Percentiles rank a stretch among this genome's conserved stretches.
Evolutionary conservation across 2,329 filamentous ascomycete species (phyloP).

Genomic region (Knufia petricola): DNA sequence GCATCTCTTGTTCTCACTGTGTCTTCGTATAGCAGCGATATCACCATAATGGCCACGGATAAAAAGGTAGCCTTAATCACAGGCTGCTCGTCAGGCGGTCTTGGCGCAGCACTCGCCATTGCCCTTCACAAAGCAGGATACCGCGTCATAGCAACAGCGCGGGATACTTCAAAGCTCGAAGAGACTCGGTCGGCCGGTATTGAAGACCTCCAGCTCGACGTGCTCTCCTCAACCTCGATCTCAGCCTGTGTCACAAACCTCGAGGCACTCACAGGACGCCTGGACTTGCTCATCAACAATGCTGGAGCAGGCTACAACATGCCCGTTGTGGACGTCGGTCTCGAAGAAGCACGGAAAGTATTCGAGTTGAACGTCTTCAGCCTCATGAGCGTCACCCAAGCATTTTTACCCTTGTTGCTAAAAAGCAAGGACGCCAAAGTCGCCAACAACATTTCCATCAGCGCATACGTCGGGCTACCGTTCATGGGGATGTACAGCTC

Average conservation of each 20-base stretch:
- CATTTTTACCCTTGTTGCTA: conserved; percentile 15
- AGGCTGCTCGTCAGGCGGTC: conserved; percentile 31
- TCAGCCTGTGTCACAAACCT: conserved; percentile 26
- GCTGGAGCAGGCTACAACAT: conserved; percentile 30
- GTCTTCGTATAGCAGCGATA: too few species aligned
- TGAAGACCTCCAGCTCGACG: conserved; percentile 27
- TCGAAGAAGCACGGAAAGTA: conserved; percentile 27
- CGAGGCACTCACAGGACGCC: conserved; percentile 18
- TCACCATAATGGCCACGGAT: neutral
- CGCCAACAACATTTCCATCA: conserved; percentile 24
- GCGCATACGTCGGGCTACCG: conserved; percentile 22
- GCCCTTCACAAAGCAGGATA: conserved; percentile 30
- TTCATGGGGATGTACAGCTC: conserved; percentile 27
- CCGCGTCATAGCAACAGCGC: conserved; percentile 35
- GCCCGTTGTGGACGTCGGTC: conserved; percentile 25
- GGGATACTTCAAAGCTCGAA: conserved; percentile 28
- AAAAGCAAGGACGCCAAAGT: conserved; percentile 22
- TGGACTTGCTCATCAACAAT: conserved; percentile 41
- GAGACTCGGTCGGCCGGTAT: conserved; percentile 21
- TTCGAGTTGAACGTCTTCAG: conserved; percentile 38
- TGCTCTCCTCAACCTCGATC: conserved; percentile 24
- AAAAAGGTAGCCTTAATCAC: conserved; percentile 12
- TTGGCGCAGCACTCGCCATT: conserved; percentile 33
- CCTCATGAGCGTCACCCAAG: conserved; percentile 29
- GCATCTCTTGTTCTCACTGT: too few species aligned